Evolutionary conservation across 2,329 filamentous ascomycete genomes (phyloP).

Genomic region (Epichloe sp.): DNA sequence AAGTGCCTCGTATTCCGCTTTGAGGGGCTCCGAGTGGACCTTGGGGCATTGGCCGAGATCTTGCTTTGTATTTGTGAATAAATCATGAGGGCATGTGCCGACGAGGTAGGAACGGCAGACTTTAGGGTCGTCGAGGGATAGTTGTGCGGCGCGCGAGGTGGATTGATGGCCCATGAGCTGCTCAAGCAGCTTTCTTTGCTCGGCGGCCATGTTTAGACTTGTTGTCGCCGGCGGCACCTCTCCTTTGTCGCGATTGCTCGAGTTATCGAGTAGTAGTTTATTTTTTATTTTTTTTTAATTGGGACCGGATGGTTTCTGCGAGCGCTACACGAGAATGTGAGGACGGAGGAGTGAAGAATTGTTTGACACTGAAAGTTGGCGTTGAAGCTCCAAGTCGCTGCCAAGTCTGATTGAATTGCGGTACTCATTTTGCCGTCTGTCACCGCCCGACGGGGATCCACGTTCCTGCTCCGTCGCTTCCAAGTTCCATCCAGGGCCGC

Average conservation of each 20-base stretch:
- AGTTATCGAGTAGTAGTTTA: too few species aligned
- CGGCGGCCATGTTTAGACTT: conserved; percentile 60
- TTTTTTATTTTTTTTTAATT: too few species aligned
- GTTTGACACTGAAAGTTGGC: not conserved
- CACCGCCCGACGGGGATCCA: conserved; percentile 12
- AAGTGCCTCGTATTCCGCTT: conserved; percentile 73
- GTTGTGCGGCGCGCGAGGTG: conserved; percentile 61
- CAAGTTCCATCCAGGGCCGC: not conserved
- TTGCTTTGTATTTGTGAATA: conserved; percentile 99
- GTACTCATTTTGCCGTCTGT: not conserved
- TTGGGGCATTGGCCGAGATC: conserved; percentile 84
- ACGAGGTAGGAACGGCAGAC: conserved; percentile 90
- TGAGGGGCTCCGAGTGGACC: conserved; percentile 77
- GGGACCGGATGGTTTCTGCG: not conserved
- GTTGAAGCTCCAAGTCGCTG: not conserved
- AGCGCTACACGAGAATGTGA: not conserved
- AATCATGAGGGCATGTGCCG: conserved; percentile 92
- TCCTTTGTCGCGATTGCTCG: not conserved
- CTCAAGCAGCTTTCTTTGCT: conserved; percentile 97
- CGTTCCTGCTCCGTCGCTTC: not conserved
- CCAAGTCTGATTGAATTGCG: not conserved
- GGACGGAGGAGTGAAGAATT: not conserved
- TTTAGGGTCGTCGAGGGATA: conserved; percentile 82
- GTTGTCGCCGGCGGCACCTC: not conserved
- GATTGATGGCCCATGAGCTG: conserved; percentile 78